These are phyloP conservation scores for Candida nitratophila DNA, from an alignment of 805 yeast species.

Conservation along the genomic window DNA sequence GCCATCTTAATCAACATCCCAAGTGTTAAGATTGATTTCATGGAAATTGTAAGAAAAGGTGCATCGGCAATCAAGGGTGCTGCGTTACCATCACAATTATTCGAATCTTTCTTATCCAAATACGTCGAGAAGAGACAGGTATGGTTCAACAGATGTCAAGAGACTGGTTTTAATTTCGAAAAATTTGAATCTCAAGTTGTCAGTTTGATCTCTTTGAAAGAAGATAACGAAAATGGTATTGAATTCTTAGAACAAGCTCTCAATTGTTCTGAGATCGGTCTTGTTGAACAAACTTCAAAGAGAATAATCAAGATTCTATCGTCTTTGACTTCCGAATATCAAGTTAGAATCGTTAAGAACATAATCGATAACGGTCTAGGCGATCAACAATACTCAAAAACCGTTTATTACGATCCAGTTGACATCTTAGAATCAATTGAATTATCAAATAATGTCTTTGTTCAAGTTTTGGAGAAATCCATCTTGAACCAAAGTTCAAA, in stretches of 20 bases:
- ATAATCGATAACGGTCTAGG: slow-evolving; percentile 44
- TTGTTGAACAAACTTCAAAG: slow-evolving; percentile 41
- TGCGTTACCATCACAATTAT: slow-evolving; percentile 39
- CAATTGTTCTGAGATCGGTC: slow-evolving; percentile 33
- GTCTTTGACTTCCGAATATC: slow-evolving; percentile 48
- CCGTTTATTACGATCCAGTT: slow-evolving; percentile 41
- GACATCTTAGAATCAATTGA: slow-evolving; percentile 47
- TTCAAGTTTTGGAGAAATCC: slow-evolving; percentile 47
- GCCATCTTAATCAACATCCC: slow-evolving; percentile 47
- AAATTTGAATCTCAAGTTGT: slow-evolving; percentile 54
- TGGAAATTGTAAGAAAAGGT: slow-evolving; percentile 37
- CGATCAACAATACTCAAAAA: slow-evolving; percentile 25
- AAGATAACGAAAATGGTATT: slow-evolving; percentile 48
- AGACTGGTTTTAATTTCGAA: slow-evolving; percentile 42
- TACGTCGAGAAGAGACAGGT: slow-evolving; percentile 41
- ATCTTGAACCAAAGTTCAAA: slow-evolving; percentile 19
- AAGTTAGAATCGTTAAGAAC: slow-evolving; percentile 49
- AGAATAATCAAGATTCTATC: slow-evolving; percentile 52
- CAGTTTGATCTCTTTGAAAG: slow-evolving; percentile 54
- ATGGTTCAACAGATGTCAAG: slow-evolving; percentile 37
- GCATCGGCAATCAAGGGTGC: slow-evolving; percentile 33
- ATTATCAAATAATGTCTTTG: slow-evolving; percentile 50
- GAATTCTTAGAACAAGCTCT: slow-evolving; percentile 54
- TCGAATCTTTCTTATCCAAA: slow-evolving; percentile 34
- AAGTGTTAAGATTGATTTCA: slow-evolving; percentile 44